Evolutionary conservation across 345 rosid species (phyloP).

Genomic region (Crucihimalaya himalaica): DNA sequence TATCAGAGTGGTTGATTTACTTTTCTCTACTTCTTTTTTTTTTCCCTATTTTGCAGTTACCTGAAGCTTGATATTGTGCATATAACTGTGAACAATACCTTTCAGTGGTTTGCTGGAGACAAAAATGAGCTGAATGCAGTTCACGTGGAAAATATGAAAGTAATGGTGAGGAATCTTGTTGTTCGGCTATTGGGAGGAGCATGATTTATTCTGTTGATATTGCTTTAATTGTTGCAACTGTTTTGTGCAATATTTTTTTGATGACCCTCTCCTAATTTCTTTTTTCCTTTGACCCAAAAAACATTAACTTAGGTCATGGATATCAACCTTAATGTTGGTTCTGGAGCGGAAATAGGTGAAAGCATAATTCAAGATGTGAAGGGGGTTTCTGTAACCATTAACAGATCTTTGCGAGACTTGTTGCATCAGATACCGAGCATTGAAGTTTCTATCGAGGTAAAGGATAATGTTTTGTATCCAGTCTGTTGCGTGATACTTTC

Average conservation of each 20-base stretch:
- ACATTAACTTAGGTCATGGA: slow-evolving; percentile 66
- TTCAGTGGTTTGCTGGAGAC: slow-evolving; percentile 80
- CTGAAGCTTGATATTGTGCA: slow-evolving; percentile 96
- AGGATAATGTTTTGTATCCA: slow-evolving; percentile 26
- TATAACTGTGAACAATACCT: slow-evolving; percentile 80
- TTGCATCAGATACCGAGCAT: slow-evolving; percentile 77
- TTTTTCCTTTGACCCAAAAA: slow-evolving; percentile 10
- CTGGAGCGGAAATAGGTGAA: slow-evolving; percentile 76
- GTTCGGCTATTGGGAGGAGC: slow-evolving; percentile 19
- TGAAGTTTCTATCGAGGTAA: slow-evolving; percentile 76
- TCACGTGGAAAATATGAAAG: slow-evolving; percentile 77
- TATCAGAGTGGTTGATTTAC: slow-evolving; percentile 9
- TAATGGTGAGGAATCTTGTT: slow-evolving; percentile 64
- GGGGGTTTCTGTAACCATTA: slow-evolving; percentile 82
- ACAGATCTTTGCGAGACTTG: slow-evolving; percentile 88
- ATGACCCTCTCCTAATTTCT: not conserved
- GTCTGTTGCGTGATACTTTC: slow-evolving; percentile 18
- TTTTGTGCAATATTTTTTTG: slow-evolving; percentile 1
- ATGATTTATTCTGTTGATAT: slow-evolving; percentile 27
- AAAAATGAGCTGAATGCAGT: slow-evolving; percentile 78
- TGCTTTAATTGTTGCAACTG: not conserved
- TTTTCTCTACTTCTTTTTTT: slow-evolving; percentile 27
- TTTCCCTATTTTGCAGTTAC: slow-evolving; percentile 65
- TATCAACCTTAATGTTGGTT: slow-evolving; percentile 90
- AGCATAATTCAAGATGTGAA: slow-evolving; percentile 89